Evolutionary conservation across 2,329 filamentous ascomycete genomes (phyloP).

Genomic region (Arachnomyces sp.): DNA sequence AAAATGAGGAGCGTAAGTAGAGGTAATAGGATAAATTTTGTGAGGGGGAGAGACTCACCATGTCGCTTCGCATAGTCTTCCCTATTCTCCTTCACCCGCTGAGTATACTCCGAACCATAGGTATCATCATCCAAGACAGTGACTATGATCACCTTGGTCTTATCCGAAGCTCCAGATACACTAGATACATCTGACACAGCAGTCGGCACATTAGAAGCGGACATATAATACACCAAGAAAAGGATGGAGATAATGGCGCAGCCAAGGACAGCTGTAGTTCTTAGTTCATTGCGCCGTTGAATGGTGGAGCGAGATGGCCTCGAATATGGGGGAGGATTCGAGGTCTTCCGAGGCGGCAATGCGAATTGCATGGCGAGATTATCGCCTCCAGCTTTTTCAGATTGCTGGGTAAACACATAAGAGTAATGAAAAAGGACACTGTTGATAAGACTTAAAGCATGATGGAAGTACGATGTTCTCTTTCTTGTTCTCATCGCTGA

Average conservation of each 20-base stretch:
- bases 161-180: slow-evolving; percentile 32
- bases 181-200: slow-evolving; percentile 21
- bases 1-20: slow-evolving; percentile 2
- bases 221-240: slow-evolving; percentile 48
- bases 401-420: slow-evolving; percentile 9
- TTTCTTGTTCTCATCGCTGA: too few species aligned
- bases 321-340: slow-evolving; percentile 63
- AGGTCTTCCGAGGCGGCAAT: slow-evolving; percentile 75
- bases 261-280: slow-evolving; percentile 48
- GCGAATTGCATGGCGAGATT: slow-evolving; percentile 68
- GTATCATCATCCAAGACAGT: slow-evolving; percentile 67
- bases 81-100: slow-evolving; percentile 72
- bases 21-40: slow-evolving; percentile 1
- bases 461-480: not conserved
- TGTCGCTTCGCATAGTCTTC: slow-evolving; percentile 76
- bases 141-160: slow-evolving; percentile 62
- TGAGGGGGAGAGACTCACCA: slow-evolving; percentile 48
- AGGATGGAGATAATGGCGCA: slow-evolving; percentile 51
- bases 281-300: slow-evolving; percentile 54
- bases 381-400: slow-evolving; percentile 15
- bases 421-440: not conserved
- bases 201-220: slow-evolving; percentile 20
- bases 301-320: slow-evolving; percentile 34
- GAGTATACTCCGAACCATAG: slow-evolving; percentile 58
- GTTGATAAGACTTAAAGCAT: slow-evolving; percentile 1